These are phyloP conservation scores for Candida ovalis DNA, from an alignment of 805 yeast species.

Conservation along the genomic window DNA sequence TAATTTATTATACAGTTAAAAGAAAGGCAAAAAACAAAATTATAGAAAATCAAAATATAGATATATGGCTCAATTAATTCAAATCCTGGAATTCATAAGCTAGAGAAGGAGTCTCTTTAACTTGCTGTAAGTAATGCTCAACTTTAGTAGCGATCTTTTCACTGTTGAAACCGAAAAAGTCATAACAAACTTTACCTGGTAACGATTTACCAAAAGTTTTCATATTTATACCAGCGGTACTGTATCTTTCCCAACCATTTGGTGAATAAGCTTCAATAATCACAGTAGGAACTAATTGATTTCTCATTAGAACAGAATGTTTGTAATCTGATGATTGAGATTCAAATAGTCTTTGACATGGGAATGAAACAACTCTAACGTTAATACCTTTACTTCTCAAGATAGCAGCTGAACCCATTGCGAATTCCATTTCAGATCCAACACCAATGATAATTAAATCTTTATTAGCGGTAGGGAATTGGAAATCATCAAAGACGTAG, in stretches of 20 bases:
- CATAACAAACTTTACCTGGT: slow-evolving; percentile 76
- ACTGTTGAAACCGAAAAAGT: slow-evolving; percentile 82
- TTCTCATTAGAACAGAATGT: slow-evolving; percentile 78
- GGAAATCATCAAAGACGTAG: slow-evolving; percentile 62
- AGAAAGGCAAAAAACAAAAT: neutral
- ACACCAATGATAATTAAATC: slow-evolving; percentile 73
- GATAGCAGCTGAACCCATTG: slow-evolving; percentile 75
- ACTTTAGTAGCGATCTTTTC: slow-evolving; percentile 69
- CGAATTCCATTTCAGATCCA: slow-evolving; percentile 88
- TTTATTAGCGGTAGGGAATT: slow-evolving; percentile 48
- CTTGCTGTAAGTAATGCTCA: slow-evolving; percentile 20
- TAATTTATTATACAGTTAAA: too few species aligned
- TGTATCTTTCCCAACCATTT: slow-evolving; percentile 88
- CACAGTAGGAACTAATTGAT: slow-evolving; percentile 77
- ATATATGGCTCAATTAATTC: slow-evolving; percentile 10
- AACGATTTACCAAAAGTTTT: slow-evolving; percentile 97
- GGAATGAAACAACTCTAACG: slow-evolving; percentile 84
- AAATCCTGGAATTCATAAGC: slow-evolving; percentile 31
- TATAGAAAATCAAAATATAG: neutral
- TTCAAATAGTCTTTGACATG: slow-evolving; percentile 89
- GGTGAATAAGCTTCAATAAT: slow-evolving; percentile 92
- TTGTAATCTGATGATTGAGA: slow-evolving; percentile 77
- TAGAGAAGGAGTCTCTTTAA: slow-evolving; percentile 12
- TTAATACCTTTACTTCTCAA: slow-evolving; percentile 61
- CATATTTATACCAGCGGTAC: slow-evolving; percentile 95